These are phyloP conservation scores for Artemisia argyi DNA, from an alignment of 129 eudicot genomes.

Conservation along the genomic window DNA sequence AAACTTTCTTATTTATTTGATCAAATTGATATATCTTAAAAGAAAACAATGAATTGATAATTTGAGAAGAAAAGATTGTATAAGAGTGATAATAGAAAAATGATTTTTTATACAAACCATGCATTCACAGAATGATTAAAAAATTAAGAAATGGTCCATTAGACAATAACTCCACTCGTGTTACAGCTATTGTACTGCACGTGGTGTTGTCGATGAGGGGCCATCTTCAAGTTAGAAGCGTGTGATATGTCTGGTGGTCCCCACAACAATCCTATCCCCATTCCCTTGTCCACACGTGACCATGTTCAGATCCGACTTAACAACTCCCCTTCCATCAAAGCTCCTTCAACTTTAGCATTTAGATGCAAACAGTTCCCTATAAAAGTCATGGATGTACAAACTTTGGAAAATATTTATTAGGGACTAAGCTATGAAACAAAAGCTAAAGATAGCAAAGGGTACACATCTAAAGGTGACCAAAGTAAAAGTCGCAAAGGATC, in stretches of 20 bases:
- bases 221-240: conserved; percentile 36
- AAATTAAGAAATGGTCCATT: not conserved
- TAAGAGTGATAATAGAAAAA: too few relatives aligned
- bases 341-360: not conserved
- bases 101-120: too few relatives aligned
- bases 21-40: too few relatives aligned
- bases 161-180: conserved; percentile 33
- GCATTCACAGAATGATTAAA: too few relatives aligned
- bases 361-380: conserved; percentile 17
- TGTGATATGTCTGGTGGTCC: conserved; percentile 40
- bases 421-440: too few relatives aligned
- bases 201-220: conserved; percentile 35
- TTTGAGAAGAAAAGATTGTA: too few relatives aligned
- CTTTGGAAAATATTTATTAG: not conserved
- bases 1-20: too few relatives aligned
- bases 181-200: conserved; percentile 35
- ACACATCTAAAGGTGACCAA: too few relatives aligned
- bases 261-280: conserved; percentile 34
- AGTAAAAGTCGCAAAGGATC: too few relatives aligned
- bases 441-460: too few relatives aligned
- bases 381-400: not conserved
- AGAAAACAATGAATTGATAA: too few relatives aligned
- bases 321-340: conserved; percentile 15
- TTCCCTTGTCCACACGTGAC: conserved; percentile 47
- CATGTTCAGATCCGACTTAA: conserved; percentile 24